phyloP scores from a whole-genome alignment of 75 land plant species.

The Pseudotsuga menziesii region DNA sequence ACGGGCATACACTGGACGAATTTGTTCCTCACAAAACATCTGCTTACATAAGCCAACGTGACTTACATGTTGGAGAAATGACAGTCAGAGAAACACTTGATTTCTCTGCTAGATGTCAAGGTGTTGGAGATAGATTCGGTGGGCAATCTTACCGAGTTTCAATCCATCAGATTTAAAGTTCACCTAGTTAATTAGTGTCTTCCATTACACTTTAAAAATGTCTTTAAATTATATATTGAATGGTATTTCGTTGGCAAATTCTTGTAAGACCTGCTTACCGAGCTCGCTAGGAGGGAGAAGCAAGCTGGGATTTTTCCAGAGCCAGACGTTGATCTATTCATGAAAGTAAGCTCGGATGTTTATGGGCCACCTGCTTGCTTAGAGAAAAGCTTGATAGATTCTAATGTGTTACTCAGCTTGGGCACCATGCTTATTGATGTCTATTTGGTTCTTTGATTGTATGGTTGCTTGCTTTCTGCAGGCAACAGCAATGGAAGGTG shows the following conservation, averaged over 20 bases:
- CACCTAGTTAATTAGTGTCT: not conserved
- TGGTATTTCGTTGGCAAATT: not conserved
- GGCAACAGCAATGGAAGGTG: conserved; percentile 74
- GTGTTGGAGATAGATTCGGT: conserved; percentile 82
- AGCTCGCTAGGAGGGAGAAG: conserved; percentile 60
- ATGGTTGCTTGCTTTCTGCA: conserved; percentile 11
- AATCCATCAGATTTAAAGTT: not conserved
- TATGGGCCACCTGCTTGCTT: too few relatives aligned
- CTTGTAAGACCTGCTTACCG: conserved; percentile 40
- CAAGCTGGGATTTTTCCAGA: conserved; percentile 67
- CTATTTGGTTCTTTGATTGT: not conserved
- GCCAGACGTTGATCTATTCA: conserved; percentile 62
- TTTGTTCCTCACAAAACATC: conserved; percentile 69
- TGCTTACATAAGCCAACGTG: conserved; percentile 82
- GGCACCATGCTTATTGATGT: not conserved
- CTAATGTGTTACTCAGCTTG: too few relatives aligned
- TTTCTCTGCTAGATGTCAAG: conserved; percentile 88
- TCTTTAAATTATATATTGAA: not conserved
- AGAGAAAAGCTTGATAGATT: too few relatives aligned
- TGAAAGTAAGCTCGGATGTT: conserved; percentile 41
- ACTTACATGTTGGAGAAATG: conserved; percentile 73
- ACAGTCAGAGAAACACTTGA: conserved; percentile 86
- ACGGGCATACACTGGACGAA: conserved; percentile 59
- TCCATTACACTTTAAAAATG: not conserved
- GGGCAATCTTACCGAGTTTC: not conserved